Conservation (phyloP, 306 rosid species). For the Dryas drummondii region DNA sequence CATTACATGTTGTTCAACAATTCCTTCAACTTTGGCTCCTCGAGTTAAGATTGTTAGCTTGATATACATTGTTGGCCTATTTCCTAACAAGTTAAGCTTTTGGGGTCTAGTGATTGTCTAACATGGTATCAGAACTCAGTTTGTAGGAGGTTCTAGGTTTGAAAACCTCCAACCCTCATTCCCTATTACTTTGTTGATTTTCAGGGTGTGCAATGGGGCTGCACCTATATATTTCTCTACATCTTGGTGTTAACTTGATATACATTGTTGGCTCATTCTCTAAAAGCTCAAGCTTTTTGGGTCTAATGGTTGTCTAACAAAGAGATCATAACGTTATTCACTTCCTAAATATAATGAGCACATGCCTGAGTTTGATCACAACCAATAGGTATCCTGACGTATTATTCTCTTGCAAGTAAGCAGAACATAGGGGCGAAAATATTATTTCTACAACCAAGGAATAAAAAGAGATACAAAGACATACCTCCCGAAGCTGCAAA, state of each 20-base stretch:
- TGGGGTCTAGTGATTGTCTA: too few species aligned
- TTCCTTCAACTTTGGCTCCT: conserved; percentile 7
- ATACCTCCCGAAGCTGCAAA: conserved; percentile 91
- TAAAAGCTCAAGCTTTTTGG: neutral
- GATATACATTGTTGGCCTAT: neutral
- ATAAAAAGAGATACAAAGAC: conserved; percentile 10
- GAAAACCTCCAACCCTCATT: neutral
- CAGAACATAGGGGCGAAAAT: neutral
- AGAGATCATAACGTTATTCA: neutral
- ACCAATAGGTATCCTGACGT: neutral
- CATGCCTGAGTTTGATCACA: neutral
- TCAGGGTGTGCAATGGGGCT: neutral
- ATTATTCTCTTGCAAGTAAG: neutral
- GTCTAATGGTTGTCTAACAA: neutral
- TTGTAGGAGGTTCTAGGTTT: neutral
- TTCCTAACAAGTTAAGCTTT: neutral
- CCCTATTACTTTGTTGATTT: neutral
- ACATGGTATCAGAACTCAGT: too few species aligned
- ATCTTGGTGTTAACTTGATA: too few species aligned
- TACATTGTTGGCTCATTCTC: neutral
- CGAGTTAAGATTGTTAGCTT: neutral
- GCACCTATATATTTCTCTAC: neutral
- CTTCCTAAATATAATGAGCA: conserved; percentile 6
- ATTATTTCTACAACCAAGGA: conserved; percentile 5
- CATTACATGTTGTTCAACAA: conserved; percentile 18